Conservation (phyloP, 73 alveolate species). For the Diophrys appendiculata region DNA sequence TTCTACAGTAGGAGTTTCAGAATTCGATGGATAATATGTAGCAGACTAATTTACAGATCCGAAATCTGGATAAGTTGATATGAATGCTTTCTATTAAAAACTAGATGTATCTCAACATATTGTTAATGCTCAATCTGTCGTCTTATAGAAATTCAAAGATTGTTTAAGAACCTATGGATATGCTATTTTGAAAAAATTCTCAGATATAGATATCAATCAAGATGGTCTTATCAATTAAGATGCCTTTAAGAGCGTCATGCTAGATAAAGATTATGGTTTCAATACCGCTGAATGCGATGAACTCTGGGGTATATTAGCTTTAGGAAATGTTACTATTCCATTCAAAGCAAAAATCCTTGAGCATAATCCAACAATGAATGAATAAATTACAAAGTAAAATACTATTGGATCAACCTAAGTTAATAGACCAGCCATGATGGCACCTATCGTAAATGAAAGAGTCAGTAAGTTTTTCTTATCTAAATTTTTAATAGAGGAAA, state of each 20-base stretch:
- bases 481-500: not conserved
- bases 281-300: constrained; percentile 26
- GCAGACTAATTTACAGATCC: too few relatives aligned
- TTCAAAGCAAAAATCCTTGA: not conserved
- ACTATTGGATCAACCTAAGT: not conserved
- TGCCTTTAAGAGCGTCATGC: constrained; percentile 49
- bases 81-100: too few relatives aligned
- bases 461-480: not conserved
- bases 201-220: constrained; percentile 35
- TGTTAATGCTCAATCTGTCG: too few relatives aligned
- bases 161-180: too few relatives aligned
- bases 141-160: too few relatives aligned
- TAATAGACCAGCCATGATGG: not conserved
- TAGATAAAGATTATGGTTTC: constrained; percentile 26
- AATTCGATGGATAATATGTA: too few relatives aligned
- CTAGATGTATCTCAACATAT: too few relatives aligned
- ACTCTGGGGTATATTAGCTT: constrained; percentile 11
- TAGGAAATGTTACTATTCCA: constrained; percentile 1
- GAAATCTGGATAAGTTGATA: too few relatives aligned
- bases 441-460: not conserved
- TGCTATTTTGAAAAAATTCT: not conserved
- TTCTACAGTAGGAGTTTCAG: too few relatives aligned
- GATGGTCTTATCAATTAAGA: constrained; percentile 60
- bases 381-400: not conserved
- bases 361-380: not conserved